Conservation (phyloP, 1,284 basidiomycete species). For the Peniophora sp. region DNA sequence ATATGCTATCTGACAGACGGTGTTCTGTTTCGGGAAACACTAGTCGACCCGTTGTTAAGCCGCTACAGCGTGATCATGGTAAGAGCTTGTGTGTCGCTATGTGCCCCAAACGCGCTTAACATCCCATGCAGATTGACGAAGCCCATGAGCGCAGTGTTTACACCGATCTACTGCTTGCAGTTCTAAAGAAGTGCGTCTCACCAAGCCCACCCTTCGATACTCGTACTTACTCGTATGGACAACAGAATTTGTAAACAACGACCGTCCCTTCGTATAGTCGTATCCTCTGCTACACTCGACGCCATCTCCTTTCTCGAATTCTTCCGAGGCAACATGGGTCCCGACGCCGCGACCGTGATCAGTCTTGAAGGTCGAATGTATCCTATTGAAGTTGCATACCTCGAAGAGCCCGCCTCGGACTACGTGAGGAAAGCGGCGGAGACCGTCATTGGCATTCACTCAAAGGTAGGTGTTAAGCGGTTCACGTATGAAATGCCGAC, state of each 20-base stretch:
- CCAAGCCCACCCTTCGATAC: constrained; percentile 14
- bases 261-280: constrained; percentile 81
- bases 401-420: constrained; percentile 67
- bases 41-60: constrained; percentile 82
- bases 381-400: constrained; percentile 80
- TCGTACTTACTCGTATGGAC: constrained; percentile 6
- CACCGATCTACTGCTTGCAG: constrained; percentile 88
- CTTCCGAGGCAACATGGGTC: constrained; percentile 53
- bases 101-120: constrained; percentile 8
- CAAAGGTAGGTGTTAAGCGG: constrained; percentile 45
- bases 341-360: constrained; percentile 66
- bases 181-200: constrained; percentile 75
- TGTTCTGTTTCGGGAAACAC: constrained; percentile 92
- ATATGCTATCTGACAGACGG: constrained; percentile 98
- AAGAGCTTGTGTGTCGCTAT: constrained; percentile 7
- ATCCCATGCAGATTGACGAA: constrained; percentile 73
- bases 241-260: constrained; percentile 81
- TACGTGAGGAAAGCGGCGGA: constrained; percentile 83
- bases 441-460: constrained; percentile 81
- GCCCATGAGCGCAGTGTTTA: constrained; percentile 94
- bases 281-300: constrained; percentile 94
- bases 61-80: constrained; percentile 96
- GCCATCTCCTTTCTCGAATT: constrained; percentile 85
- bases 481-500: constrained; percentile 4
- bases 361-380: constrained; percentile 92